Base-by-base conservation (phyloP, 148 eudicot genomes). In the Euryodendron excelsum region DNA sequence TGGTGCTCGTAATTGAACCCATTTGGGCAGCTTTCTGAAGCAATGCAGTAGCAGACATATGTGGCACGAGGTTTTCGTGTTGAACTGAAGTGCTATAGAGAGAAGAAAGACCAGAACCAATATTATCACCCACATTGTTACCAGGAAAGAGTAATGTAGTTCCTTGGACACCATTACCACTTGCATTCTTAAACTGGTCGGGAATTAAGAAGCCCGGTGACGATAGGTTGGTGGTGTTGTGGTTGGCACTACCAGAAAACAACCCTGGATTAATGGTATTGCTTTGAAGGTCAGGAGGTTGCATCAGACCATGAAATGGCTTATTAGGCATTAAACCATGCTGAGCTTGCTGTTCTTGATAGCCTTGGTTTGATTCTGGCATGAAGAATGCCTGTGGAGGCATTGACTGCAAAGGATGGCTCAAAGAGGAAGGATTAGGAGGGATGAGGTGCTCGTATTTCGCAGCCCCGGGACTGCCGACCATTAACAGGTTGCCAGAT, bases 11-110 rank as follows among this genome's bases (percentile, higher is more conserved):
- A 48, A 88, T 89, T 73, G 92, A 87, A 48, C 92, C 94, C 85
- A 91, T 76, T 41, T 89, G 94, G 44, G 92, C 94, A 2, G 94
- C 94, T 79, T 89, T 89, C 28, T 91, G 94, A 9, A 91, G 88
- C 71, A 91, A 85, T 41, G 94, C 94, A 4, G 94, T 89, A 0
- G 94, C 94, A 0, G 94, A 89, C 94, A 91, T 86, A 28, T 84
- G 89, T 0, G 80, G 33, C 37, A 82, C 74, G 76, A 27, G 13
- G 34, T 25, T 72, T 21, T 79, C 62, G 30, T 45, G 72, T 36
- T 37, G 52, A 25, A 5, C 13, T 37, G 79, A 18, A 21, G 73
- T 41, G n/a, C n/a, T n/a, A 48, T 76, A 80, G 20, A 79, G 69
- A 27, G 75, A 70, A 27, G 79, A 65, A 10, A 71, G 47, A 20